Evolutionary conservation across 83 land plant genomes (phyloP).

Genomic region (Diphasiastrum complanatum): DNA sequence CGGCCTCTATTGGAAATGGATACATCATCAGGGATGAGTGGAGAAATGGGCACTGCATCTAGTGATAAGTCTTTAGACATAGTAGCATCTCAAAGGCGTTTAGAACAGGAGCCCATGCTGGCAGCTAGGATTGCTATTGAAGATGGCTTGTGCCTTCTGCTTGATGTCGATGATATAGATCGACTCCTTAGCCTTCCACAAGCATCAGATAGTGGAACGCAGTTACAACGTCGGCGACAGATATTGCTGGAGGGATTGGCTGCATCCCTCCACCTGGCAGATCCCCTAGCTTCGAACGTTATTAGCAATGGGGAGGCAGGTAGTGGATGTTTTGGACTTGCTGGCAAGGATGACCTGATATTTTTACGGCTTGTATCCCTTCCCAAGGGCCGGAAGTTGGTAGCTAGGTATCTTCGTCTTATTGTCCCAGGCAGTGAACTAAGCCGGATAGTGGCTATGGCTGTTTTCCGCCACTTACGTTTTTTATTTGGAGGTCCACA

Average conservation of each 20-base stretch:
- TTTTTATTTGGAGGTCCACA: conserved; percentile 11
- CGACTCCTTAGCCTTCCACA: neutral
- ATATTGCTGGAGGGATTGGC: conserved; percentile 11
- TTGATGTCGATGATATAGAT: conserved; percentile 13
- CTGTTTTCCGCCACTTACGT: conserved; percentile 14
- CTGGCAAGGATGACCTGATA: conserved; percentile 11
- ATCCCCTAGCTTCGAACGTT: conserved; percentile 8
- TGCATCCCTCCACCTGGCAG: conserved; percentile 7
- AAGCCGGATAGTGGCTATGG: conserved; percentile 2
- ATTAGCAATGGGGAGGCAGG: neutral
- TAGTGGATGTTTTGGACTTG: conserved; percentile 10
- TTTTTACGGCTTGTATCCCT: conserved; percentile 8
- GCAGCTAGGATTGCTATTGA: conserved; percentile 5
- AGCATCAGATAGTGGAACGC: neutral
- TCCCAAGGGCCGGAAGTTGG: conserved; percentile 10
- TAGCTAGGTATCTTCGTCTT: conserved; percentile 3
- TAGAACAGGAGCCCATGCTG: conserved; percentile 15
- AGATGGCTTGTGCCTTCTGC: conserved; percentile 13
- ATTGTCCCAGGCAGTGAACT: conserved; percentile 9
- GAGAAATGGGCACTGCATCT: neutral
- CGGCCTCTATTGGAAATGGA: conserved; percentile 8
- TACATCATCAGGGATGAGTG: neutral
- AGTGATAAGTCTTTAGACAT: neutral
- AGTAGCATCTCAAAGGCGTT: conserved; percentile 2
- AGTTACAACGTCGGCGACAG: neutral